Conservation (phyloP, 768 basidiomycete species). For the Lentinula aciculospora region DNA sequence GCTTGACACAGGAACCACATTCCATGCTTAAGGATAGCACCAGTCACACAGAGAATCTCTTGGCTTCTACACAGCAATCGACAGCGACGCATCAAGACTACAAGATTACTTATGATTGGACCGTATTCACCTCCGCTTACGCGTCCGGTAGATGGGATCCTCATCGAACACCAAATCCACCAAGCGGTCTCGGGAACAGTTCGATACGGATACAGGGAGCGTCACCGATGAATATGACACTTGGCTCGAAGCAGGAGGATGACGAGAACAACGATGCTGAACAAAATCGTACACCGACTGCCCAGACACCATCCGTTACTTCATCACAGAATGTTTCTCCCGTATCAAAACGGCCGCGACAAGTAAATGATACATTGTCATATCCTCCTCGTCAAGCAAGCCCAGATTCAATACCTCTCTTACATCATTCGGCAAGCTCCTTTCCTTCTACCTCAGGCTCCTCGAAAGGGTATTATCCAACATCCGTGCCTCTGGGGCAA, state of each 20-base stretch:
- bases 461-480: neutral
- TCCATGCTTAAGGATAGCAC: neutral
- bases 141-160: slow-evolving; percentile 79
- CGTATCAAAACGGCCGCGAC: neutral
- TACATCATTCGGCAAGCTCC: slow-evolving; percentile 28
- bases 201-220: neutral
- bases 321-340: neutral
- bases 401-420: slow-evolving; percentile 1
- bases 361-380: neutral
- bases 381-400: neutral
- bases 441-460: slow-evolving; percentile 17
- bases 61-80: neutral
- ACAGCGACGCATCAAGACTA: neutral
- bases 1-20: neutral
- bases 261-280: neutral
- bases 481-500: neutral
- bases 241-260: neutral
- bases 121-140: slow-evolving; percentile 72
- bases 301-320: neutral
- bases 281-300: neutral
- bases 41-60: neutral
- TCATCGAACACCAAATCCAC: slow-evolving; percentile 58
- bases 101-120: slow-evolving; percentile 56
- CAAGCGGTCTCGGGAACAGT: slow-evolving; percentile 21
- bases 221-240: neutral